Percentiles rank a stretch among this genome's conserved stretches.
Evolutionary conservation across 371 early-diverging fungal genomes (phyloP).

Genomic region (Basidiobolus meristosporus): DNA sequence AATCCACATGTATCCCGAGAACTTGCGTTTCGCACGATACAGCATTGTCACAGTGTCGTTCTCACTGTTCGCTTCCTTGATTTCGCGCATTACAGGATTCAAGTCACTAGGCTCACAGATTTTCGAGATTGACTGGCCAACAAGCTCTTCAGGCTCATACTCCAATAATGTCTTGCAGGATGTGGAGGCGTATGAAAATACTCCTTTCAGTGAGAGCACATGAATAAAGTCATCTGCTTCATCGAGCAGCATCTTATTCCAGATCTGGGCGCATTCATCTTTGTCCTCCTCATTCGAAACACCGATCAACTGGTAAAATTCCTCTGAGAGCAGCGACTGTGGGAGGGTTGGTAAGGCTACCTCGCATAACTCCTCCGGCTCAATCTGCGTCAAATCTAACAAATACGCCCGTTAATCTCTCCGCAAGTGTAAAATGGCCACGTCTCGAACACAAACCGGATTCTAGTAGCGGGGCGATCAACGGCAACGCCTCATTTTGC

Average conservation of each 20-base stretch:
- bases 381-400: no score
- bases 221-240: conserved; percentile 30
- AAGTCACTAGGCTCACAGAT: conserved; percentile 41
- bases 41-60: conserved; percentile 19
- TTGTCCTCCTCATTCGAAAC: no score
- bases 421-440: no score
- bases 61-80: conserved; percentile 15
- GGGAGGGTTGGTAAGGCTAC: no score
- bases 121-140: conserved; percentile 25
- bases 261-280: conserved; percentile 9
- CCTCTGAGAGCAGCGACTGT: no score
- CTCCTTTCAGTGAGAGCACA: conserved; percentile 36
- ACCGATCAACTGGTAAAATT: no score
- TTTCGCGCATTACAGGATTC: conserved; percentile 37
- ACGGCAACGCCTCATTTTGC: no score
- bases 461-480: no score
- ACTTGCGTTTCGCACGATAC: conserved; percentile 29
- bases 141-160: conserved; percentile 24
- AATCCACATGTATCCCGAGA: conserved; percentile 34
- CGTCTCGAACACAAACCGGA: no score
- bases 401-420: no score
- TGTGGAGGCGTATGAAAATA: conserved; percentile 34
- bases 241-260: conserved; percentile 17
- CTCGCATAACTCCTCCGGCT: no score
- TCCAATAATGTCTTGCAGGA: conserved; percentile 19